Base-by-base conservation (phyloP, 345 rosid species). In the Eucalyptus pauciflora region DNA sequence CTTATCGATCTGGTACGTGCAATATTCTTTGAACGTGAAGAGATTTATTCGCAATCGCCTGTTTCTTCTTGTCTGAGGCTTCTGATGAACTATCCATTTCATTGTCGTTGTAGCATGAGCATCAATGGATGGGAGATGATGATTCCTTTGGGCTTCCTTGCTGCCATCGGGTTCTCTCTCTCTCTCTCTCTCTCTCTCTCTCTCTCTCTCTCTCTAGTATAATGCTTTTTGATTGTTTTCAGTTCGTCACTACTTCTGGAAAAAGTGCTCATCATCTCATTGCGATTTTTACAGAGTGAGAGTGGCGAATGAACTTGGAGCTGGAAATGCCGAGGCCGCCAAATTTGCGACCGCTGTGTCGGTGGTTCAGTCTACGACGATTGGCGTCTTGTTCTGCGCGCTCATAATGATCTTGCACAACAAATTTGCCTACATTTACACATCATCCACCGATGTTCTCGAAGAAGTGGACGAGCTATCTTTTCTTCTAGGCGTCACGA, bases 121-220 rank as follows among this genome's bases (percentile, higher is more conserved):
- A 93, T 93, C 29, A 93, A 90, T 50, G 93, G 93, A n/a, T 93
- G 92, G 93, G 92, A 92, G 83, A 89, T 92, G 49, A 93, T 93
- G 94, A 91, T 93, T 79, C 93, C 93, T 54, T 33, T 93, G 7
- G 92, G 92, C 79, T 93, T 93, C 88, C 89, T 93, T 11, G 94
- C 94, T 64, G 94, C 92, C 18, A 85, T 92, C 20, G 94, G 94
- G 94, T 93, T 91, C 86, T 69, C 13, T 25, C 67, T 91, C 86
- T 69, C 80, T 33, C 67, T 91, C 86, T 69, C 80, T 33, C 64
- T 91, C n/a, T n/a, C n/a, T n/a, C n/a, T n/a, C n/a, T n/a, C 67
- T 91, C 86, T 69, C 80, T 33, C 80, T 69, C 76, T n/a, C 29
- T 56, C 18, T 15, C 13, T 64, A 31, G 4, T 64, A 64, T 64